phyloP scores from a whole-genome alignment of 75 land plant genomes.

The Isoetes taiwanensis region DNA sequence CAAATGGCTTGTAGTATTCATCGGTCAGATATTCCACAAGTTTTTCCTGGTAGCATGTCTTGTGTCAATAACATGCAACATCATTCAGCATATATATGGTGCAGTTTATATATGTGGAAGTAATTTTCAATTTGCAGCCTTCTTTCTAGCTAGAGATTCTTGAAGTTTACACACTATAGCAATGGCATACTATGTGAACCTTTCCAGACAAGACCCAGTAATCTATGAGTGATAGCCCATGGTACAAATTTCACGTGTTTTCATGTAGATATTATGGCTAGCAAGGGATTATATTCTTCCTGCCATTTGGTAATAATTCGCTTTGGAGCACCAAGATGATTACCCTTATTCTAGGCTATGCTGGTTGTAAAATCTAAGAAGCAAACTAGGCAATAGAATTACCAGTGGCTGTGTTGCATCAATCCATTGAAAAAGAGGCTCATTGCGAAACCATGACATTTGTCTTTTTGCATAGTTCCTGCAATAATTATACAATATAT shows the following conservation, averaged over 20 bases:
- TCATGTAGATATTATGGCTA: too few relatives aligned
- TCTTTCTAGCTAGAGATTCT: background rate
- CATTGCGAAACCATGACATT: slow-evolving; percentile 88
- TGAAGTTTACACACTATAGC: background rate
- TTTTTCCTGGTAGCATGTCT: slow-evolving; percentile 29
- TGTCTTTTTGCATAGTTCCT: slow-evolving; percentile 93
- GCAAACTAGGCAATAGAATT: too few relatives aligned
- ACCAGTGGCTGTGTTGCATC: slow-evolving; percentile 75
- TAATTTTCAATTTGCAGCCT: too few relatives aligned
- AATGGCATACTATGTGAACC: background rate
- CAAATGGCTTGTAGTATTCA: slow-evolving; percentile 39
- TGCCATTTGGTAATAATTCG: too few relatives aligned
- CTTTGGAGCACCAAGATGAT: too few relatives aligned
- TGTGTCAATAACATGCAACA: background rate
- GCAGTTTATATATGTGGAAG: too few relatives aligned
- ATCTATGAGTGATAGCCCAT: too few relatives aligned
- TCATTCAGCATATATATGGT: background rate
- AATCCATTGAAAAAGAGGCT: slow-evolving; percentile 78
- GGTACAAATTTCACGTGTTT: too few relatives aligned
- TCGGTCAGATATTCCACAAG: slow-evolving; percentile 34
- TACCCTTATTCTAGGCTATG: too few relatives aligned
- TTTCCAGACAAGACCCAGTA: background rate
- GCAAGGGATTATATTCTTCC: too few relatives aligned
- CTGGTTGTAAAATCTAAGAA: too few relatives aligned
- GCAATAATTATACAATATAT: background rate